Evolutionary conservation across 1,284 basidiomycete species (phyloP).

Genomic region (Cerioporus squamosus): DNA sequence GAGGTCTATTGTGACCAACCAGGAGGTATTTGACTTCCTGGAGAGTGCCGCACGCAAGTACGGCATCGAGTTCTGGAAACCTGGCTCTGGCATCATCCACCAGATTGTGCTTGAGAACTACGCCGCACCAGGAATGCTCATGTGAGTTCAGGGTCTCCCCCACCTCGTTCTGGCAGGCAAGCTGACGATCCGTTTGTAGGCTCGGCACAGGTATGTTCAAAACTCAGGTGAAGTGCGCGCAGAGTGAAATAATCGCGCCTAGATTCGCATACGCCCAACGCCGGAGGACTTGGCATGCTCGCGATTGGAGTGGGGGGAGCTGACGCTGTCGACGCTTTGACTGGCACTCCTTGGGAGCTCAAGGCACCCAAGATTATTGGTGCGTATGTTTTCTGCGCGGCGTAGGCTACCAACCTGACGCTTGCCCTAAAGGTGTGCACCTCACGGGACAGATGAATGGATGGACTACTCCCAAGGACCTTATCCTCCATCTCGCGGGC

Average conservation of each 20-base stretch:
- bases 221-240: not conserved
- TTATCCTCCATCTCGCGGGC: conserved; percentile 94
- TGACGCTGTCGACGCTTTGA: conserved; percentile 99
- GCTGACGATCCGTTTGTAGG: conserved; percentile 44
- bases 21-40: conserved; percentile 98
- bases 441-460: conserved; percentile 88
- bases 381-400: conserved; percentile 35
- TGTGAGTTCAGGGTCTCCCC: conserved; percentile 49
- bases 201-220: conserved; percentile 72
- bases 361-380: conserved; percentile 92
- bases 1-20: conserved; percentile 88
- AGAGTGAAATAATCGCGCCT: conserved; percentile 20
- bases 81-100: conserved; percentile 96
- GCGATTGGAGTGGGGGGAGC: conserved; percentile 99
- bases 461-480: conserved; percentile 97
- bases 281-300: conserved; percentile 96
- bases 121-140: conserved; percentile 87
- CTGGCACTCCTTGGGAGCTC: conserved; percentile 97
- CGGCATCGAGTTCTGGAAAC: conserved; percentile 95
- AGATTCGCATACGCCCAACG: conserved; percentile 99
- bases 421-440: conserved; percentile 64
- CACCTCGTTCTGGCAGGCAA: not conserved
- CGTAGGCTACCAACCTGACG: not conserved
- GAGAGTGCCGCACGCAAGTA: conserved; percentile 96
- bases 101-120: conserved; percentile 99